Conservation (phyloP, 495 filamentous ascomycete species). For the Gamarada debralockiae region DNA sequence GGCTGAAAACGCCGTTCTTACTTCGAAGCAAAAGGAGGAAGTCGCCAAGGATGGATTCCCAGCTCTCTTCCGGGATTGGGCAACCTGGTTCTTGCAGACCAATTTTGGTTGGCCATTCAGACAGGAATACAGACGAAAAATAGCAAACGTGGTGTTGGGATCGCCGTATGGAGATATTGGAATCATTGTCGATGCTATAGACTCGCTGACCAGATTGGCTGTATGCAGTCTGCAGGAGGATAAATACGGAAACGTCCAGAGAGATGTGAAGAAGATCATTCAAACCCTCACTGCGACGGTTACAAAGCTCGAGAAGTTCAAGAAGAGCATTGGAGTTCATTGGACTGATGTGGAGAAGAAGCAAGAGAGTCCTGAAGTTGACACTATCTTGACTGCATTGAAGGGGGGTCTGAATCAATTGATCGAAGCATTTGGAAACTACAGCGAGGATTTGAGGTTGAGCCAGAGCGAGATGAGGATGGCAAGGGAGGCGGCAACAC, state of each 20-base stretch:
- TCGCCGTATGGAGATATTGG: constrained; percentile 60
- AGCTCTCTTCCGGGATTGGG: constrained; percentile 29
- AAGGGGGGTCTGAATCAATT: constrained; percentile 57
- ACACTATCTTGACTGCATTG: constrained; percentile 56
- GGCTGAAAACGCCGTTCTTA: constrained; percentile 39
- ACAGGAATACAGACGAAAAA: constrained; percentile 59
- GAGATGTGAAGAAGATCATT: constrained; percentile 69
- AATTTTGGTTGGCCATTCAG: constrained; percentile 67
- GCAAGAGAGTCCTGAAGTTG: constrained; percentile 50
- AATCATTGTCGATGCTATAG: constrained; percentile 65
- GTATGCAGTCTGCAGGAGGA: constrained; percentile 78
- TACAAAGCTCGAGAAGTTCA: constrained; percentile 65
- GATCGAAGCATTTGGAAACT: constrained; percentile 65
- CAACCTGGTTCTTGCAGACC: constrained; percentile 40
- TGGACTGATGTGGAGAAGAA: constrained; percentile 74
- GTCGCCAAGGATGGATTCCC: constrained; percentile 38
- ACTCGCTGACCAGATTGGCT: constrained; percentile 63
- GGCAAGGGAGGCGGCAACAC: constrained; percentile 57
- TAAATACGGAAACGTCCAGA: constrained; percentile 78
- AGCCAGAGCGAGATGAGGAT: constrained; percentile 61
- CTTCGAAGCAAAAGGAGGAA: constrained; percentile 38
- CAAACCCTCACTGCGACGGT: constrained; percentile 64
- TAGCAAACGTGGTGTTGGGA: constrained; percentile 62
- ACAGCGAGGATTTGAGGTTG: constrained; percentile 61
- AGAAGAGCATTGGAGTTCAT: constrained; percentile 54